phyloP scores from a whole-genome alignment of 495 filamentous ascomycete genomes.

The Xeromyces bisporus region DNA sequence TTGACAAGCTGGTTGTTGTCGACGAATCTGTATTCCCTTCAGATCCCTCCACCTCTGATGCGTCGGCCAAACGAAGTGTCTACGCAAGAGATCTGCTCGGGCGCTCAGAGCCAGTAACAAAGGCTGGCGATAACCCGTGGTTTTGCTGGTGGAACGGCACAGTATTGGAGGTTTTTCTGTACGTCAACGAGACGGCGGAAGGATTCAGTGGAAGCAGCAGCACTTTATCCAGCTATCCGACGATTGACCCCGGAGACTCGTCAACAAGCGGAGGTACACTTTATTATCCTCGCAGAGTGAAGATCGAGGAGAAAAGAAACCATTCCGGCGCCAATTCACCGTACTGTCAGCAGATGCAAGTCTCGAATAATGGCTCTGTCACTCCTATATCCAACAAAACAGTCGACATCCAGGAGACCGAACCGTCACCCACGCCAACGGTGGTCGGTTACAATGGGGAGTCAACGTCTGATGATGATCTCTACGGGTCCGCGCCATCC shows the following conservation, averaged over 20 bases:
- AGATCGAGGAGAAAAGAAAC: slow-evolving; percentile 61
- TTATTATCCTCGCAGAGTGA: slow-evolving; percentile 57
- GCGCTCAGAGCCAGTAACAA: slow-evolving; percentile 30
- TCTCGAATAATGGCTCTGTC: slow-evolving; percentile 33
- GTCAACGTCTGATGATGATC: slow-evolving; percentile 8
- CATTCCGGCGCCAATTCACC: slow-evolving; percentile 24
- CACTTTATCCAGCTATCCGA: slow-evolving; percentile 11
- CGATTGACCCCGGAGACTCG: slow-evolving; percentile 5
- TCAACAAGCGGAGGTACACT: slow-evolving; percentile 6
- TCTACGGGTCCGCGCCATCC: slow-evolving; percentile 22
- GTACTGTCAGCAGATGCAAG: slow-evolving; percentile 57
- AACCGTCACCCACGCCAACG: slow-evolving; percentile 28
- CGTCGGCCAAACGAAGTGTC: slow-evolving; percentile 14
- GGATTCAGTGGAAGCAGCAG: slow-evolving; percentile 10
- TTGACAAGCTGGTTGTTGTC: slow-evolving; percentile 72
- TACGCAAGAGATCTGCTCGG: slow-evolving; percentile 12
- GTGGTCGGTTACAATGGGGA: slow-evolving; percentile 9
- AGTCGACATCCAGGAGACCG: slow-evolving; percentile 43
- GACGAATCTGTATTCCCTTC: no score
- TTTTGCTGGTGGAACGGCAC: slow-evolving; percentile 80
- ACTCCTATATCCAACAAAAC: slow-evolving; percentile 29
- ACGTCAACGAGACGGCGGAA: slow-evolving; percentile 41
- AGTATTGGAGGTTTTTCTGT: slow-evolving; percentile 66
- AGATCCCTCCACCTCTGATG: slow-evolving; percentile 22
- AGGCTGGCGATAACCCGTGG: slow-evolving; percentile 58